Percentiles rank a stretch among this genome's conserved stretches.
phyloP scores from a whole-genome alignment of 768 basidiomycete species.

The Suillus fuscotomentosus region DNA sequence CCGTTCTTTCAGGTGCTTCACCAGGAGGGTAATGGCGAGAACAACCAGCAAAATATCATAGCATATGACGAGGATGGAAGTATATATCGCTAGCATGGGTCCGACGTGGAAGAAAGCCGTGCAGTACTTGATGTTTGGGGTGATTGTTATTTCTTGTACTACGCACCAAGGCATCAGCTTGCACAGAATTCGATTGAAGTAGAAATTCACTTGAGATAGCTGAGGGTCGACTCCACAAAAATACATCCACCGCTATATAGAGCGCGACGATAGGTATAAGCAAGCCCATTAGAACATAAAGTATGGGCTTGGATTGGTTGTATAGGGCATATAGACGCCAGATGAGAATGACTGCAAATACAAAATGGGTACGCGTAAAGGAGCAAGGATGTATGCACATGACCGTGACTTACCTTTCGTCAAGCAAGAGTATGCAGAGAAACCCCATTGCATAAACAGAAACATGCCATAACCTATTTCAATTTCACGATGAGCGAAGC shows the following conservation, averaged over 20 bases:
- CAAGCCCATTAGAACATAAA: not conserved
- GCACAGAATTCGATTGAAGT: not conserved
- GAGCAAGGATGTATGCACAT: not conserved
- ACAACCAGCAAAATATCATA: not conserved
- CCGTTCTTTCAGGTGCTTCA: not conserved
- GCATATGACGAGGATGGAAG: not conserved
- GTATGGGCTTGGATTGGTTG: not conserved
- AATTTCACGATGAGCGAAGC: not conserved
- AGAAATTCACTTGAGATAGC: not conserved
- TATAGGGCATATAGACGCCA: conserved; percentile 1
- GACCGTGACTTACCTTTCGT: not conserved
- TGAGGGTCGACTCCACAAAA: not conserved
- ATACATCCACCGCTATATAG: not conserved
- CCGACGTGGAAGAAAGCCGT: not conserved
- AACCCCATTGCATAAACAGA: not conserved
- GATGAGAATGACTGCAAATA: not conserved
- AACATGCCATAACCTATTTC: not conserved
- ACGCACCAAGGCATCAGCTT: not conserved
- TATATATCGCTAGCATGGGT: not conserved
- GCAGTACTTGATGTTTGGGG: not conserved
- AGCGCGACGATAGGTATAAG: not conserved
- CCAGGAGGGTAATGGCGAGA: not conserved
- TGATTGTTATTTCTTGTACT: not conserved
- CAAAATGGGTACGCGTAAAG: not conserved
- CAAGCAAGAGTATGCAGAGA: not conserved